These are phyloP conservation scores for Lineolata rhizophorae DNA, from an alignment of 495 filamentous ascomycete genomes.

Conservation along the genomic window DNA sequence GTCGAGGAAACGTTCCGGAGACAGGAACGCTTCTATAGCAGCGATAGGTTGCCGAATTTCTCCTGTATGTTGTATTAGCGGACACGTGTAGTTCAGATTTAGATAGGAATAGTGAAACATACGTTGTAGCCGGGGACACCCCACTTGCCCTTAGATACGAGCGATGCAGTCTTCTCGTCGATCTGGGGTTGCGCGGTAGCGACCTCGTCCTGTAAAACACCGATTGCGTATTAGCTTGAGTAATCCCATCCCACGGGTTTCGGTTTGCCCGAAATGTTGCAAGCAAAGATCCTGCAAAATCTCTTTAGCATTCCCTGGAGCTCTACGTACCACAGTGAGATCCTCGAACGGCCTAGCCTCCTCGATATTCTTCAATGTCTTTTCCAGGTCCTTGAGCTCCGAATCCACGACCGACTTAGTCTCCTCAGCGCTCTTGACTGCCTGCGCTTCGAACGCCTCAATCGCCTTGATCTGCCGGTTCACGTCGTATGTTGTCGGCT, in stretches of 20 bases:
- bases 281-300: conserved; percentile 3
- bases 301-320: not conserved
- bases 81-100: not conserved
- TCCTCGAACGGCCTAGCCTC: conserved; percentile 89
- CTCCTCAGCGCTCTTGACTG: conserved; percentile 85
- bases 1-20: too few species aligned
- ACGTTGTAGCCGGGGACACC: conserved; percentile 96
- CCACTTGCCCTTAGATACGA: conserved; percentile 96
- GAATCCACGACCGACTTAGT: conserved; percentile 87
- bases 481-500: conserved; percentile 80
- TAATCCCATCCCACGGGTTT: too few species aligned
- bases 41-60: conserved; percentile 91
- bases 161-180: conserved; percentile 75
- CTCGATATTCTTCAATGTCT: conserved; percentile 94
- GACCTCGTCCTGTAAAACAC: conserved; percentile 71
- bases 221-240: too few species aligned
- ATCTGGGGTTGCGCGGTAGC: conserved; percentile 81
- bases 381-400: conserved; percentile 77
- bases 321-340: conserved; percentile 74
- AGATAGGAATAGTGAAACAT: conserved; percentile 14
- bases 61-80: conserved; percentile 31
- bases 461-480: conserved; percentile 86
- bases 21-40: conserved; percentile 39
- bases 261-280: conserved; percentile 11
- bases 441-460: conserved; percentile 91